These are phyloP conservation scores for Irpex lacteus DNA, from an alignment of 1,284 basidiomycete species.

Conservation along the genomic window DNA sequence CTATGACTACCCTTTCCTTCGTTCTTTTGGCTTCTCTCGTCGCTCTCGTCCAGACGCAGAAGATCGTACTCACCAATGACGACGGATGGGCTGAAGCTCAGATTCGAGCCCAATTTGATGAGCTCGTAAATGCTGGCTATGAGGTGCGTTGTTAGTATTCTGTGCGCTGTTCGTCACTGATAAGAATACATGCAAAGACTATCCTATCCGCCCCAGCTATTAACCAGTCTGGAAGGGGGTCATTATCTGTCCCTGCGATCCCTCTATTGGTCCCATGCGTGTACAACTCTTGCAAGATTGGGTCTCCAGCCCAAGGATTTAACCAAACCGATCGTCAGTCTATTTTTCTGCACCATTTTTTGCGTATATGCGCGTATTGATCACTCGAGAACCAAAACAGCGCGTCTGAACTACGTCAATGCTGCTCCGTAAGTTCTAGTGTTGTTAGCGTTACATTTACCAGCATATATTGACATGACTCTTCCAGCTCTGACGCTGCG, in stretches of 20 bases:
- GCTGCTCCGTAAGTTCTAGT: slow-evolving; percentile 24
- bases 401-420: slow-evolving; percentile 35
- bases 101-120: slow-evolving; percentile 43
- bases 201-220: slow-evolving; percentile 41
- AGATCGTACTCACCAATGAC: slow-evolving; percentile 41
- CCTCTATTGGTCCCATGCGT: slow-evolving; percentile 22
- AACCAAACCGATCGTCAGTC: slow-evolving; percentile 14
- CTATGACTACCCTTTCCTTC: not conserved
- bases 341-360: not conserved
- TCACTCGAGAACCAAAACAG: slow-evolving; percentile 13
- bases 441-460: not conserved
- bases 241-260: slow-evolving; percentile 23
- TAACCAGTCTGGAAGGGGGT: slow-evolving; percentile 43
- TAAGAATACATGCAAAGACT: not conserved
- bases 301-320: slow-evolving; percentile 10
- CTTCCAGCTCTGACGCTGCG: slow-evolving; percentile 37
- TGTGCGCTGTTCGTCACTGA: not conserved
- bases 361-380: not conserved
- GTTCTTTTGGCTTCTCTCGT: not conserved
- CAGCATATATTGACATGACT: not conserved
- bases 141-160: slow-evolving; percentile 30
- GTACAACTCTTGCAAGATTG: slow-evolving; percentile 13
- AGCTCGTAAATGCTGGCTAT: slow-evolving; percentile 38
- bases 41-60: slow-evolving; percentile 5
- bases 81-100: slow-evolving; percentile 53